phyloP scores from a whole-genome alignment of 305 asterid species.

The Solanum chacoense region DNA sequence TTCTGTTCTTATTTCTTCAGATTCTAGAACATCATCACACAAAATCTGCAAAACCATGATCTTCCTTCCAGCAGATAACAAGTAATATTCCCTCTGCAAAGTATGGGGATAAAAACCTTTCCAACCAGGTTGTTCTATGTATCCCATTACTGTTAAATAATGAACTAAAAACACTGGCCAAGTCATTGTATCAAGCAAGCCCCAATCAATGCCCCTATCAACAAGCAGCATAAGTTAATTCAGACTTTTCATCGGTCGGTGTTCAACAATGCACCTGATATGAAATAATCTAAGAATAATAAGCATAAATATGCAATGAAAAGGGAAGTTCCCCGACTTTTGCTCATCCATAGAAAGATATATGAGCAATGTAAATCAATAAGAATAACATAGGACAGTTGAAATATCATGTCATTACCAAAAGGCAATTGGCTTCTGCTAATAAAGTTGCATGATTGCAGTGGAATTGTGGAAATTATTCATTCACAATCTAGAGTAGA shows the following conservation, averaged over 20 bases:
- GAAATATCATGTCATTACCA: background rate
- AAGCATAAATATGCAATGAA: background rate
- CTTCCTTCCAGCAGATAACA: constrained; percentile 67
- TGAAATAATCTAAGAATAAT: background rate
- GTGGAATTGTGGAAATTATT: background rate
- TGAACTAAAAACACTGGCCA: constrained; percentile 82
- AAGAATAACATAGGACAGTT: background rate
- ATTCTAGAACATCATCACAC: constrained; percentile 70
- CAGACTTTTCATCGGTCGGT: background rate
- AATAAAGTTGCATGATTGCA: background rate
- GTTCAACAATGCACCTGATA: background rate
- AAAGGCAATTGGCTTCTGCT: background rate
- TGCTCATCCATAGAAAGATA: background rate
- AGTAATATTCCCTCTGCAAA: constrained; percentile 72
- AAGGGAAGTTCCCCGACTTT: background rate
- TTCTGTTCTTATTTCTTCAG: constrained; percentile 76
- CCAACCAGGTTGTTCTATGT: constrained; percentile 52
- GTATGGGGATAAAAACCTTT: constrained; percentile 52
- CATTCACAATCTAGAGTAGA: background rate
- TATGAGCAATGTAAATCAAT: background rate
- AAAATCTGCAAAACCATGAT: constrained; percentile 65
- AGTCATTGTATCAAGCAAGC: constrained; percentile 79
- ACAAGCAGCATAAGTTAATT: constrained; percentile 1
- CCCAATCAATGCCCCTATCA: constrained; percentile 78
- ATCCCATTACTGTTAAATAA: constrained; percentile 57